phyloP scores from a whole-genome alignment of 495 filamentous ascomycete species.

The Lindgomyces ingoldianus region DNA sequence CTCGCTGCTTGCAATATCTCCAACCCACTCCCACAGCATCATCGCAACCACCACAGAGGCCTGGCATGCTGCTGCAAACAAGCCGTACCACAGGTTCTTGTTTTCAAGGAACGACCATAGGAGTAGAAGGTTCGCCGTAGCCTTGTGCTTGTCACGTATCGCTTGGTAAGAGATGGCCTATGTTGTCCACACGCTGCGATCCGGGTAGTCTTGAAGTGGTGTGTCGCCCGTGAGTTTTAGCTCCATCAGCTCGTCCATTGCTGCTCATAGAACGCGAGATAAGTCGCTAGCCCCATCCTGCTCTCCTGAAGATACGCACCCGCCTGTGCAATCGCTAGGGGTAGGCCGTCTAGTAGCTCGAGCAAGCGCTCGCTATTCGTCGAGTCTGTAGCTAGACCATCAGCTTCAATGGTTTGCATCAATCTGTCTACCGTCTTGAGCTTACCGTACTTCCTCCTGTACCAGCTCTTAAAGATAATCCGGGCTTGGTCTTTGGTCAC shows the following conservation, averaged over 20 bases:
- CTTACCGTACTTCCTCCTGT: constrained; percentile 16
- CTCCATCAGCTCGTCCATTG: constrained; percentile 25
- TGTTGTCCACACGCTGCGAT: constrained; percentile 32
- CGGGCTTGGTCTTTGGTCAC: constrained; percentile 22
- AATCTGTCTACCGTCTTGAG: neutral
- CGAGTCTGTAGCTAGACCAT: constrained; percentile 10
- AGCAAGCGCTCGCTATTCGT: constrained; percentile 14
- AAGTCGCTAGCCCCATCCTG: neutral
- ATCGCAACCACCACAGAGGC: neutral
- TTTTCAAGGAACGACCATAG: constrained; percentile 37
- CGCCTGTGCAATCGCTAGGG: constrained; percentile 39
- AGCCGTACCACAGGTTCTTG: constrained; percentile 29
- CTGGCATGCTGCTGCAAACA: constrained; percentile 10
- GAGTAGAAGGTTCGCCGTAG: constrained; percentile 28
- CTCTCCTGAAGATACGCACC: constrained; percentile 36
- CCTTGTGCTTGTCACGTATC: constrained; percentile 5
- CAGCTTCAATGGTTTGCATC: constrained; percentile 5
- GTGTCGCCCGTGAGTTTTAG: neutral
- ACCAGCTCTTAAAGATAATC: constrained; percentile 34
- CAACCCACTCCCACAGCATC: constrained; percentile 4
- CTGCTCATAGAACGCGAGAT: constrained; percentile 22
- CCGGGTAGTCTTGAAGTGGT: constrained; percentile 26
- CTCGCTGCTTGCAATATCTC: constrained; percentile 12
- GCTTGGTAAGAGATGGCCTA: constrained; percentile 31
- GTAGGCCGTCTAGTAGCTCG: constrained; percentile 38